Evolutionary conservation across 2,329 filamentous ascomycete genomes (phyloP), one percentile per base, ranked within the genome.

Genomic region (Triangularia verruculosa): DNA sequence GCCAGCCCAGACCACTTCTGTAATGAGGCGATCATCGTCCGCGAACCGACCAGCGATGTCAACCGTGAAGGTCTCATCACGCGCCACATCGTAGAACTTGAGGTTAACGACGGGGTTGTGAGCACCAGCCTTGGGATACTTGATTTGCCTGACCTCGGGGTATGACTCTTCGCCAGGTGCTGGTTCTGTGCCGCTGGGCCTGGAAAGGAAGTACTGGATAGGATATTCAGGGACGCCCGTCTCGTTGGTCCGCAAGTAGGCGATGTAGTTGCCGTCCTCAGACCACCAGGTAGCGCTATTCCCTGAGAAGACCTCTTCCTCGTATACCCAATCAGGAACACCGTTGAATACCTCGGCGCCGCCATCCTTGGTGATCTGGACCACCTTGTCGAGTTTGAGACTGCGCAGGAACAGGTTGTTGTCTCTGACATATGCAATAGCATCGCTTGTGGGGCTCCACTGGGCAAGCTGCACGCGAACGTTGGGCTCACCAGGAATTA

Each of bases 251-350:
- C 93, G 89, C 65, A 99, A 80, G 75, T 97, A 99, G 22, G 95
- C 92, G 64, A 99, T 78, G 73, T 91, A 96, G 71, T 92, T 89
- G 59, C 93, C 95, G 74, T 96, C 92, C 34, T 89, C 84, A 32
- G 92, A 94, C 93, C 93, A 99, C 95, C 96, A 99, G 1, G 93
- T 96, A 4, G 91, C 94, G 66, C 86, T 92, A 70, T 91, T 90
- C 1, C 86, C 89, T 13, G 80, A 76, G 66, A 98, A 91, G 2
- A 96, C 92, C 75, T 96, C 92, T 68, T 85, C 83, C 74, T 96
- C 92, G 73, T 96, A 96, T 0, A 98, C 95, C 95, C 95, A 99
- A 75, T 99, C 96, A 0, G 95, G 95, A 20, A 97, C 87, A 17
- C 95, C 95, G 71, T 99, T 97, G 77, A 99, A 99, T 64, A 95